Evolutionary conservation across 2,329 filamentous ascomycete genomes (phyloP).

Genomic region (Neospermospora avenae): DNA sequence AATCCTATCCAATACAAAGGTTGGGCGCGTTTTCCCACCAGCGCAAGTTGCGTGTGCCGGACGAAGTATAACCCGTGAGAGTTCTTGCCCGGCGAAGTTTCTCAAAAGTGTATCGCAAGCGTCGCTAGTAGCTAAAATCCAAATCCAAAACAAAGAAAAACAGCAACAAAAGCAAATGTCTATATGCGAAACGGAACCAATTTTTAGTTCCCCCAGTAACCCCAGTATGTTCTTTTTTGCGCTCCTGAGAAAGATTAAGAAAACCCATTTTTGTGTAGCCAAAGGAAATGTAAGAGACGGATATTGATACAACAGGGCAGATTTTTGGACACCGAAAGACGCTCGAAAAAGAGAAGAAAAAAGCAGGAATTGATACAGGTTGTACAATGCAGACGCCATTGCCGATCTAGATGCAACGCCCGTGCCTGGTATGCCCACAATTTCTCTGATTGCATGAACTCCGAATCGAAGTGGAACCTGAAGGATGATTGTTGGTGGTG

Average conservation of each 20-base stretch:
- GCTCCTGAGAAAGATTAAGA: slow-evolving; percentile 8
- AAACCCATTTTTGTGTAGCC: slow-evolving; percentile 10
- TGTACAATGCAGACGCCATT: slow-evolving; percentile 2
- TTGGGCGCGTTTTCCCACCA: background rate
- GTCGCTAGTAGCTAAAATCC: background rate
- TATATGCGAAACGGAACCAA: slow-evolving; percentile 23
- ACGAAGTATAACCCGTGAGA: slow-evolving; percentile 19
- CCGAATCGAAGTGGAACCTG: background rate
- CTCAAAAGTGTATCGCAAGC: slow-evolving; percentile 10
- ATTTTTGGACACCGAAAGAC: slow-evolving; percentile 5
- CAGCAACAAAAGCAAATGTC: slow-evolving; percentile 16
- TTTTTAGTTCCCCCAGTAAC: background rate
- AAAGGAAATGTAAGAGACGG: background rate
- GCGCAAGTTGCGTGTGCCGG: background rate
- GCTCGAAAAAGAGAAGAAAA: slow-evolving; percentile 9
- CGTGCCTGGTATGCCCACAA: slow-evolving; percentile 6
- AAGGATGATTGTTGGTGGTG: slow-evolving; percentile 12
- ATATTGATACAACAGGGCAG: slow-evolving; percentile 5
- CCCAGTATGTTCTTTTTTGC: slow-evolving; percentile 4
- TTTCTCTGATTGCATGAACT: slow-evolving; percentile 10
- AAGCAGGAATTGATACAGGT: slow-evolving; percentile 11
- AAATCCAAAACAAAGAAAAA: slow-evolving; percentile 2
- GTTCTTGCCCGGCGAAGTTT: slow-evolving; percentile 8
- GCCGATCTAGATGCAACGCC: slow-evolving; percentile 30
- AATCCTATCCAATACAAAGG: slow-evolving; percentile 27